Conservation (phyloP, 306 rosid genomes). For the Sindora glabra region DNA sequence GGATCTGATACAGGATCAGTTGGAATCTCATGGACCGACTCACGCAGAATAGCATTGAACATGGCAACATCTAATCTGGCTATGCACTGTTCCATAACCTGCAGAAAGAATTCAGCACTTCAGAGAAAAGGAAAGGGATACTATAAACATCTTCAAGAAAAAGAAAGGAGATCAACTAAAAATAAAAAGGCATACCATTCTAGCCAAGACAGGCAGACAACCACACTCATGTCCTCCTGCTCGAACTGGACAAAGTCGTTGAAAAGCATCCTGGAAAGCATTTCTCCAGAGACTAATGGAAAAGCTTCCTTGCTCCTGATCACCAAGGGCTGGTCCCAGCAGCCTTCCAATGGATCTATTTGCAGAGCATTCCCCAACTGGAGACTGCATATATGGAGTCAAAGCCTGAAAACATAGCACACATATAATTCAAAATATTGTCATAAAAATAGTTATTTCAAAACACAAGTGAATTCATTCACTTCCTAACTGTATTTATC, state of each 20-base stretch:
- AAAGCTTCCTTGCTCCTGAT: constrained; percentile 81
- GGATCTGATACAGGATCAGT: constrained; percentile 98
- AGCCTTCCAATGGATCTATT: constrained; percentile 42
- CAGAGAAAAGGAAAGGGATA: constrained; percentile 3
- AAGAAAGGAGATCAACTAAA: background rate
- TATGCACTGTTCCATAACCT: constrained; percentile 90
- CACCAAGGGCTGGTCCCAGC: constrained; percentile 77
- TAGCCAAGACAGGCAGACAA: constrained; percentile 78
- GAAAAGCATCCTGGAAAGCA: constrained; percentile 87
- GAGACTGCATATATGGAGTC: constrained; percentile 88
- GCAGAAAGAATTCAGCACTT: constrained; percentile 20
- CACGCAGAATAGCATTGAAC: constrained; percentile 95
- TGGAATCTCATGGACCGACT: constrained; percentile 89
- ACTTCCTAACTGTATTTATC: constrained; percentile 2
- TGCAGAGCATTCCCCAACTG: constrained; percentile 24
- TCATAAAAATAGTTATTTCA: background rate
- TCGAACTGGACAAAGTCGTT: constrained; percentile 86
- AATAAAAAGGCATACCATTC: constrained; percentile 48
- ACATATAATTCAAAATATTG: no score
- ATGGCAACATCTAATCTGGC: constrained; percentile 89
- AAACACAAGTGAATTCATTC: constrained; percentile 1
- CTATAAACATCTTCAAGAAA: background rate
- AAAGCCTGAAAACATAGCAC: constrained; percentile 56
- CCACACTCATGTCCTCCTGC: constrained; percentile 98
- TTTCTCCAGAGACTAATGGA: constrained; percentile 73